Percentiles rank a stretch among this genome's conserved stretches.
These are phyloP conservation scores for Pelargonium fulgidum DNA, from an alignment of 441 rosid species.

Conservation along the genomic window DNA sequence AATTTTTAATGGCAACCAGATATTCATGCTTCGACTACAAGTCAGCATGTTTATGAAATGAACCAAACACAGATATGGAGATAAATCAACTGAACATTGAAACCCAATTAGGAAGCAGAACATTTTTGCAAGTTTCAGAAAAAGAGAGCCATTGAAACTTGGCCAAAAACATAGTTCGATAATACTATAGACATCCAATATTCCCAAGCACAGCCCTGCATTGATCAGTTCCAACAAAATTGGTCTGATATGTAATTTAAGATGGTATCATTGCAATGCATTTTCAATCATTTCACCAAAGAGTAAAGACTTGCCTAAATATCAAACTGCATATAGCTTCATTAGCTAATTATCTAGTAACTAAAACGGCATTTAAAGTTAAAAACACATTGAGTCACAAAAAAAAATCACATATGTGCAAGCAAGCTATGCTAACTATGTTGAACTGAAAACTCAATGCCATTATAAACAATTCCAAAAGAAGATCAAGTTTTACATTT, in stretches of 20 bases:
- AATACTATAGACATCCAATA: not conserved
- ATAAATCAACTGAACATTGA: not conserved
- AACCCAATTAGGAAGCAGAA: not conserved
- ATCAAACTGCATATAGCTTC: not conserved
- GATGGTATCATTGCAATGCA: not conserved
- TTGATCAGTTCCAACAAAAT: not conserved
- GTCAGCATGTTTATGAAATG: slow-evolving; percentile 1
- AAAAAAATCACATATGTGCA: not conserved
- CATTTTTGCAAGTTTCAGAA: not conserved
- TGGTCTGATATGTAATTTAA: not conserved
- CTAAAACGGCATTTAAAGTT: not conserved
- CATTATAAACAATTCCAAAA: not conserved
- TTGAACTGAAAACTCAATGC: not conserved
- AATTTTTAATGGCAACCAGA: not conserved
- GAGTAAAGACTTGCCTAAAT: not conserved
- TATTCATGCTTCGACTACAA: not conserved
- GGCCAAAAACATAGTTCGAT: not conserved
- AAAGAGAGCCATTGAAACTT: not conserved
- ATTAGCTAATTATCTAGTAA: not conserved
- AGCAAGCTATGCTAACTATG: not conserved
- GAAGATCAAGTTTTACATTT: not conserved
- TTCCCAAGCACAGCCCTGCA: not conserved
- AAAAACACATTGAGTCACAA: too few relatives aligned
- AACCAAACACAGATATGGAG: not conserved
- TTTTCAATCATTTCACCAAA: not conserved